Conservation (phyloP, 2,329 filamentous ascomycete species). For the Colletotrichum musicola region DNA sequence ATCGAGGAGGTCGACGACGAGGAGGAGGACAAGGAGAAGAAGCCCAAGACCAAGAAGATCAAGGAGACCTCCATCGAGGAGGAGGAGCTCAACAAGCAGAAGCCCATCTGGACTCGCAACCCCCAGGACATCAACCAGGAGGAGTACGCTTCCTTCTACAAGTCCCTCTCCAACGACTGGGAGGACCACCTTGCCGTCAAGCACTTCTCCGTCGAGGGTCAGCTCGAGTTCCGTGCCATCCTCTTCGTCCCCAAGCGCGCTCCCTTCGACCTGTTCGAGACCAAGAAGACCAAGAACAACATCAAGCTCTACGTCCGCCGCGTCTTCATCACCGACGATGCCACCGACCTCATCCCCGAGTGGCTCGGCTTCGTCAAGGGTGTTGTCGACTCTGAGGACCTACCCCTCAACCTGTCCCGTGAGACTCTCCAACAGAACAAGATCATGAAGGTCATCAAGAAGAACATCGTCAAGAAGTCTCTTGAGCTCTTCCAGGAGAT, state of each 20-base stretch:
- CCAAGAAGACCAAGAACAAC: constrained; percentile 99
- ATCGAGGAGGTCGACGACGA: constrained; percentile 92
- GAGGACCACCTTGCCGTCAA: constrained; percentile 99
- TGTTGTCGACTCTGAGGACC: constrained; percentile 99
- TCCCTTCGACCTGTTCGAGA: constrained; percentile 99
- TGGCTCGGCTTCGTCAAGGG: constrained; percentile 99
- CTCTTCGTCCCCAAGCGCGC: constrained; percentile 99
- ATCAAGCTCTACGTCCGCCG: constrained; percentile 99
- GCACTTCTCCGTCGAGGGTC: constrained; percentile 99
- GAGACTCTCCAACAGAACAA: constrained; percentile 99
- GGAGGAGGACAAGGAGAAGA: constrained; percentile 88
- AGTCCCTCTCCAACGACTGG: constrained; percentile 99
- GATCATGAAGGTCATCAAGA: constrained; percentile 99
- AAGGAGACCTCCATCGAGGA: constrained; percentile 99
- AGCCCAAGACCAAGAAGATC: constrained; percentile 99
- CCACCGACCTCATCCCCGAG: constrained; percentile 98
- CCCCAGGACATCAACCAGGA: constrained; percentile 94
- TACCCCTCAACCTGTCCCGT: constrained; percentile 99
- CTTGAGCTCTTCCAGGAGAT: constrained; percentile 99
- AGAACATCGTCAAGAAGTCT: constrained; percentile 99
- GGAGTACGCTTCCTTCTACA: constrained; percentile 99
- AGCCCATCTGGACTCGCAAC: constrained; percentile 99
- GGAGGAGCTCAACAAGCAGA: constrained; percentile 99
- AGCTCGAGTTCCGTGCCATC: constrained; percentile 99
- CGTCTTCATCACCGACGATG: constrained; percentile 99